Evolutionary conservation across 2,329 filamentous ascomycete species (phyloP).

Genomic region (Fusarium piperis): DNA sequence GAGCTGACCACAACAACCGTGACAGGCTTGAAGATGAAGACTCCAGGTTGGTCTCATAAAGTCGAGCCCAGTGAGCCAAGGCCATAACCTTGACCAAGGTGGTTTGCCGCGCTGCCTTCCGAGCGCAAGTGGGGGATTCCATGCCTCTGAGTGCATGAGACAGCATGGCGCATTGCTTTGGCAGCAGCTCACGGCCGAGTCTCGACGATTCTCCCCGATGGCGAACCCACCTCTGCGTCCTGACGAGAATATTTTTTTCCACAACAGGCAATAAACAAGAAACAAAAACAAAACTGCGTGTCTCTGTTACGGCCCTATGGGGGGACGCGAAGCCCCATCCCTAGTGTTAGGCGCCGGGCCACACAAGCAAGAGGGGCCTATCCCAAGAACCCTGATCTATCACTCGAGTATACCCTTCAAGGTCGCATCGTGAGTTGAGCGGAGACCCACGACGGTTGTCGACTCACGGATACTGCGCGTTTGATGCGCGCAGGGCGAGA

Average conservation of each 20-base stretch:
- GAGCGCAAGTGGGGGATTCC: background rate
- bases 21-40: background rate
- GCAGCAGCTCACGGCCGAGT: background rate
- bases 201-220: background rate
- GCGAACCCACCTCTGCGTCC: background rate
- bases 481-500: background rate
- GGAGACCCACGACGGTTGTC: conserved; percentile 1
- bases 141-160: background rate
- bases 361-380: background rate
- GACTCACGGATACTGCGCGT: background rate
- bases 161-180: background rate
- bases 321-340: background rate
- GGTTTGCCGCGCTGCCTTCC: background rate
- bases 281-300: conserved; percentile 4
- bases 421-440: conserved; percentile 4
- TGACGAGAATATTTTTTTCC: background rate
- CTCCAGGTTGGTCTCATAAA: background rate
- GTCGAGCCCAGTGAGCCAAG: background rate
- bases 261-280: background rate
- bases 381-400: conserved; percentile 1
- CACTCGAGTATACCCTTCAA: background rate
- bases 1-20: background rate
- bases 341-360: background rate
- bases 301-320: background rate
- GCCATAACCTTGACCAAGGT: background rate